Evolutionary conservation across 306 rosid species (phyloP).

Genomic region (Dryas alaskensis): DNA sequence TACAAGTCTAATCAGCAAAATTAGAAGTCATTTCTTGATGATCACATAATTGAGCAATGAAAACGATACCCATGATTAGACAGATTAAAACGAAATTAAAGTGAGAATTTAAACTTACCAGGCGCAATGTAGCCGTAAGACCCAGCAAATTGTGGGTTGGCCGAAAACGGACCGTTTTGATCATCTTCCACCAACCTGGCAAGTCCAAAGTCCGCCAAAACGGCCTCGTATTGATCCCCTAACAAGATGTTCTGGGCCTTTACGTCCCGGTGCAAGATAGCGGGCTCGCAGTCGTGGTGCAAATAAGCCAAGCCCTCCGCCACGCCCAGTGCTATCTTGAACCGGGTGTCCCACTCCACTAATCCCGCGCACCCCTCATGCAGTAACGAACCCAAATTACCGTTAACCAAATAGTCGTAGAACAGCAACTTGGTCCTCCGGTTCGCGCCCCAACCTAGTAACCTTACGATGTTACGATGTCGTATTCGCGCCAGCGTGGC

Average conservation of each 20-base stretch:
- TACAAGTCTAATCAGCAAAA: not conserved
- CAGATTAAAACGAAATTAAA: not conserved
- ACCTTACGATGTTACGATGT: slow-evolving; percentile 82
- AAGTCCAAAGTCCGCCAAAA: slow-evolving; percentile 91
- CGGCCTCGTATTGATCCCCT: slow-evolving; percentile 69
- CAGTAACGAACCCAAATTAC: slow-evolving; percentile 53
- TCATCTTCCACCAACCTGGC: slow-evolving; percentile 77
- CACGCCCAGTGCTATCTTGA: slow-evolving; percentile 79
- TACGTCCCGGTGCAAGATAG: slow-evolving; percentile 94
- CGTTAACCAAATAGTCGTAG: slow-evolving; percentile 65
- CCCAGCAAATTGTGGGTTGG: slow-evolving; percentile 78
- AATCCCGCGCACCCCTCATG: slow-evolving; percentile 71
- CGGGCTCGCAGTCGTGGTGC: slow-evolving; percentile 88
- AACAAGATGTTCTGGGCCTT: slow-evolving; percentile 70
- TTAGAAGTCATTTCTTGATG: not conserved
- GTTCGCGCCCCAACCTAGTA: slow-evolving; percentile 86
- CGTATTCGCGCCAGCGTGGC: slow-evolving; percentile 80
- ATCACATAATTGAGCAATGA: not conserved
- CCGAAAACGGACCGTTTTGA: slow-evolving; percentile 46
- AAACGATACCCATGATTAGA: not conserved
- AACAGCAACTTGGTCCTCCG: slow-evolving; percentile 65
- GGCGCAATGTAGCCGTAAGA: slow-evolving; percentile 98
- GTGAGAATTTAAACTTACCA: slow-evolving; percentile 35
- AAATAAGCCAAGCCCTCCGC: slow-evolving; percentile 85
- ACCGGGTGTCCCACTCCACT: slow-evolving; percentile 83